Percentiles rank a stretch among this genome's conserved stretches.
These are phyloP conservation scores for Lichtheimia hyalospora DNA, from an alignment of 371 early-diverging fungal genomes.

Conservation along the genomic window DNA sequence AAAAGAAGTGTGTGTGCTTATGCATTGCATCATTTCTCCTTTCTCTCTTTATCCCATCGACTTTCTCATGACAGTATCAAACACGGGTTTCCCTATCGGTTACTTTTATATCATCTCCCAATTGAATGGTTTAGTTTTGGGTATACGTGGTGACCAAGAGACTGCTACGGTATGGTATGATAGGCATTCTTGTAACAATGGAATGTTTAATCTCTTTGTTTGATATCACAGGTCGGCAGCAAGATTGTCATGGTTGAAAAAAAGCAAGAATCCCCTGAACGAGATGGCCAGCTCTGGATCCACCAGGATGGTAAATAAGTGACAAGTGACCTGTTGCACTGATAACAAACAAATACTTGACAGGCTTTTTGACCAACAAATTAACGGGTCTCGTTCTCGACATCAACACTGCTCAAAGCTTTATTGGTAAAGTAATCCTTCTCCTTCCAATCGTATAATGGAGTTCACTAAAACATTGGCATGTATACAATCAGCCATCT, in stretches of 20 bases:
- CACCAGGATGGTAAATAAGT: slow-evolving; percentile 28
- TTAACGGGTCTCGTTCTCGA: slow-evolving; percentile 34
- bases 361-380: slow-evolving; percentile 42
- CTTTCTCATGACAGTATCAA: slow-evolving; percentile 4
- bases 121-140: slow-evolving; percentile 36
- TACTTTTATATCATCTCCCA: slow-evolving; percentile 42
- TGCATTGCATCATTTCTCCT: background rate
- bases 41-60: slow-evolving; percentile 4
- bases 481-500: slow-evolving; percentile 23
- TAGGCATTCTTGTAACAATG: background rate
- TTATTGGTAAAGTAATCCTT: slow-evolving; percentile 24
- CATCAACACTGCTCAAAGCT: slow-evolving; percentile 31
- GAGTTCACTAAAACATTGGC: background rate
- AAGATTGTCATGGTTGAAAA: slow-evolving; percentile 34
- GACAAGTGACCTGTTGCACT: too few relatives aligned
- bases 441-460: too few relatives aligned
- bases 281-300: slow-evolving; percentile 41
- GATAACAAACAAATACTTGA: background rate
- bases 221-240: slow-evolving; percentile 16
- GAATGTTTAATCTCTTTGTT: background rate
- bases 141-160: slow-evolving; percentile 21
- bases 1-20: background rate
- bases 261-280: slow-evolving; percentile 30
- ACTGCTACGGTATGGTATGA: slow-evolving; percentile 9
- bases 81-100: slow-evolving; percentile 37